A percentile compares a stretch with the other conserved stretches of the same genome.
phyloP scores from a whole-genome alignment of 1,139 yeast species.

The Ashbya aceris region DNA sequence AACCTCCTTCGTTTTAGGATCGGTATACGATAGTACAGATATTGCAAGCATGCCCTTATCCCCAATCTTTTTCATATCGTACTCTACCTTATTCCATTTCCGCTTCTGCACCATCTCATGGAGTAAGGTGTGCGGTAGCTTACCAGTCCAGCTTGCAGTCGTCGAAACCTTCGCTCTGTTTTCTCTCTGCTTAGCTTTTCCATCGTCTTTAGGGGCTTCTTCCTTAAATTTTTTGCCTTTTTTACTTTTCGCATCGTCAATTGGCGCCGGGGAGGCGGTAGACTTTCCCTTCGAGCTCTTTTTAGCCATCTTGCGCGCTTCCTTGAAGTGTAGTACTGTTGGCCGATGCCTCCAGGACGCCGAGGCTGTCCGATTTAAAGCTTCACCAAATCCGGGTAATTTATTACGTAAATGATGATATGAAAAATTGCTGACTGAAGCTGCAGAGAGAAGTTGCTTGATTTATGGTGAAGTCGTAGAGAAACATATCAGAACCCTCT shows the following conservation, averaged over 20 bases:
- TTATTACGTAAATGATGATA: not conserved
- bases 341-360: too few species aligned
- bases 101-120: constrained; percentile 84
- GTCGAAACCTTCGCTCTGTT: constrained; percentile 44
- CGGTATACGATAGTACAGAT: constrained; percentile 56
- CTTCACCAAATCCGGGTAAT: constrained; percentile 1
- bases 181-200: constrained; percentile 18
- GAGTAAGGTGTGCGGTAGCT: constrained; percentile 75
- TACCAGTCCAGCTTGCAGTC: constrained; percentile 82
- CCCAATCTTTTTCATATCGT: constrained; percentile 49
- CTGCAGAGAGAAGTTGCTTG: too few species aligned
- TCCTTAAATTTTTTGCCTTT: constrained; percentile 14
- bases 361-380: not conserved
- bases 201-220: constrained; percentile 14
- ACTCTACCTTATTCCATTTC: constrained; percentile 81
- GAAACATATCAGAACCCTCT: too few species aligned
- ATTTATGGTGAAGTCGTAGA: too few species aligned
- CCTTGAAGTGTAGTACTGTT: too few species aligned
- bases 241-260: constrained; percentile 17
- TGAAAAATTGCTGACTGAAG: not conserved
- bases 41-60: constrained; percentile 53
- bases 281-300: constrained; percentile 9
- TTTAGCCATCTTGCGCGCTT: constrained; percentile 10
- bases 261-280: constrained; percentile 8
- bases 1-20: constrained; percentile 70